These are phyloP conservation scores for Spinacia oleracea DNA, from an alignment of 179 eudicot genomes.

Conservation along the genomic window DNA sequence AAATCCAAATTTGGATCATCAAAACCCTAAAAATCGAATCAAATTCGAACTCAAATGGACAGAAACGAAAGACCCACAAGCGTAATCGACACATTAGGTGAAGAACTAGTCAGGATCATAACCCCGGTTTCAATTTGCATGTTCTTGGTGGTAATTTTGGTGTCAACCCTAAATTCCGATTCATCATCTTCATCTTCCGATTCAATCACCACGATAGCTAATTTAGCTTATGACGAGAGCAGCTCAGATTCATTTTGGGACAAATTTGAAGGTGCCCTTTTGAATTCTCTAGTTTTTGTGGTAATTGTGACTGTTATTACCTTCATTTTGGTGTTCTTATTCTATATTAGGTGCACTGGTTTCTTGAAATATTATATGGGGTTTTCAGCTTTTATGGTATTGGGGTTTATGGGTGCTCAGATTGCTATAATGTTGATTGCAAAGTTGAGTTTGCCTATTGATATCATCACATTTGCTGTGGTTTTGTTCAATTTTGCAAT, in stretches of 20 bases:
- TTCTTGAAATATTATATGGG: constrained; percentile 93
- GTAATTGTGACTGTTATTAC: constrained; percentile 67
- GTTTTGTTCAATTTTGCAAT: constrained; percentile 65
- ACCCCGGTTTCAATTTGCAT: constrained; percentile 90
- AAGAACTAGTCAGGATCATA: constrained; percentile 80
- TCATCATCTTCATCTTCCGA: constrained; percentile 36
- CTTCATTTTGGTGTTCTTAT: constrained; percentile 72
- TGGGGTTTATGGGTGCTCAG: constrained; percentile 88
- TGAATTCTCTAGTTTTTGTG: constrained; percentile 80
- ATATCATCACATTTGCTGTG: constrained; percentile 57
- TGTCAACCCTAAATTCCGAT: constrained; percentile 45
- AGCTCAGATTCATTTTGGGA: constrained; percentile 73
- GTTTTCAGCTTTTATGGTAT: constrained; percentile 75
- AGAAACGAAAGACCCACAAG: constrained; percentile 49
- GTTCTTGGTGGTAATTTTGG: constrained; percentile 74
- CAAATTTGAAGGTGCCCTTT: constrained; percentile 84
- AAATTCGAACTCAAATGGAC: constrained; percentile 45
- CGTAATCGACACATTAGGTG: constrained; percentile 70
- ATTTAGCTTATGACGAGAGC: constrained; percentile 71
- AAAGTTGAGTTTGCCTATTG: constrained; percentile 50
- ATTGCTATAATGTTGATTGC: constrained; percentile 50
- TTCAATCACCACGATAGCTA: constrained; percentile 66
- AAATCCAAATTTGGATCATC: not conserved
- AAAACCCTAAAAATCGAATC: constrained; percentile 7
- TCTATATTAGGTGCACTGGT: constrained; percentile 71